Evolutionary conservation across 2,329 filamentous ascomycete genomes (phyloP).

Genomic region (Penicillium sp.): DNA sequence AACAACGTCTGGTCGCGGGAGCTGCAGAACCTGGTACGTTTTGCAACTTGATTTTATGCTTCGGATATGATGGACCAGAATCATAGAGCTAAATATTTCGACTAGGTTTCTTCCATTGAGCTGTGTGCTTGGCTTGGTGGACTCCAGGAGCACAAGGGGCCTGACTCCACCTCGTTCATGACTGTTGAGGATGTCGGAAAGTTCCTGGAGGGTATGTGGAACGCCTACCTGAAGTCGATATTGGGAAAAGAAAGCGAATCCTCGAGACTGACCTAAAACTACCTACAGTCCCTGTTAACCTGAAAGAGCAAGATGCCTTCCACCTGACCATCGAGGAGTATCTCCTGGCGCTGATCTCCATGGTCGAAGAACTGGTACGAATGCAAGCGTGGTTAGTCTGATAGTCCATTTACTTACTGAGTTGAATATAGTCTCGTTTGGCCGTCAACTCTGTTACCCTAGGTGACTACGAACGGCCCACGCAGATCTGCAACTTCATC

Average conservation of each 20-base stretch:
- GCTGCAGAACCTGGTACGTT: conserved; percentile 73
- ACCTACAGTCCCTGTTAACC: conserved; percentile 75
- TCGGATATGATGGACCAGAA: not conserved
- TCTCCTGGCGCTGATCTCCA: conserved; percentile 78
- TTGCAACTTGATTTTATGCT: not conserved
- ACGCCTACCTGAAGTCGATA: not conserved
- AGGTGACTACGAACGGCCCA: conserved; percentile 80
- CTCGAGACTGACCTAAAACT: not conserved
- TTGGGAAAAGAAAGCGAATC: not conserved
- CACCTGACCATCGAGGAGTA: conserved; percentile 98
- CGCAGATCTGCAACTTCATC: conserved; percentile 87
- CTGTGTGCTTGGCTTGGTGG: conserved; percentile 79
- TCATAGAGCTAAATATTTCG: not conserved
- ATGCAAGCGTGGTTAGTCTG: not conserved
- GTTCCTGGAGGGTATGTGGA: conserved; percentile 67
- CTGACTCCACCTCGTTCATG: conserved; percentile 67
- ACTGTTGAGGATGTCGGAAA: conserved; percentile 85
- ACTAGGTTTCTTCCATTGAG: conserved; percentile 58
- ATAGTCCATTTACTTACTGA: not conserved
- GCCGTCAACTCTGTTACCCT: conserved; percentile 93
- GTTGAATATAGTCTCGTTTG: conserved; percentile 63
- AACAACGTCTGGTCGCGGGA: conserved; percentile 83
- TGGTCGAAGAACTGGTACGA: conserved; percentile 80
- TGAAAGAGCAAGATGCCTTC: conserved; percentile 87
- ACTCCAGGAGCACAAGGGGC: conserved; percentile 56